Percentiles rank a stretch among this genome's conserved stretches.
These are phyloP conservation scores for Simplicillium aogashimaense DNA, from an alignment of 2,329 filamentous ascomycete species.

Conservation along the genomic window DNA sequence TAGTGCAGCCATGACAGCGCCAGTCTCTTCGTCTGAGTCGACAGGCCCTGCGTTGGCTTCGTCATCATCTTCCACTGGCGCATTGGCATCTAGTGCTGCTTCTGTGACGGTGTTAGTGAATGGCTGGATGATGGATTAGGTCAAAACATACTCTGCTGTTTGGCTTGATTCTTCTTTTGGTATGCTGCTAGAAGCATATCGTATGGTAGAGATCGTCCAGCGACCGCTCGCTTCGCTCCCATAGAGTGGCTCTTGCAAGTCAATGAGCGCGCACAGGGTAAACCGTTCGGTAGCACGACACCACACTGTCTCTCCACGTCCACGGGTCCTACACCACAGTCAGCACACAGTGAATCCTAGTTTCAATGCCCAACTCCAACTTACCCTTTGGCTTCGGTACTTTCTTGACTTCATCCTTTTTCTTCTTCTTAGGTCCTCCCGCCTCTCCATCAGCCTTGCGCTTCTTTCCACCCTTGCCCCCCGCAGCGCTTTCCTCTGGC, in stretches of 20 bases:
- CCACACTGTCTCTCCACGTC: conserved; percentile 93
- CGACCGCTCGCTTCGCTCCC: conserved; percentile 84
- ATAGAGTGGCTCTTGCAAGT: conserved; percentile 95
- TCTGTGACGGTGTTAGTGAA: conserved; percentile 40
- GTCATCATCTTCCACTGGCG: conserved; percentile 77
- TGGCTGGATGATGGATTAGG: neutral
- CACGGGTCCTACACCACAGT: conserved; percentile 53
- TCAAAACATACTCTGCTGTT: conserved; percentile 72
- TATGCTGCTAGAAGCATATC: conserved; percentile 84
- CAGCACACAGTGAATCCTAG: conserved; percentile 6
- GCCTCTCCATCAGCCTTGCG: conserved; percentile 64
- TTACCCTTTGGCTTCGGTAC: conserved; percentile 72
- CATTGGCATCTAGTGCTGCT: conserved; percentile 89
- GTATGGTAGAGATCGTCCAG: conserved; percentile 78
- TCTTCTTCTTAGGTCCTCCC: conserved; percentile 82
- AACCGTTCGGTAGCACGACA: conserved; percentile 75
- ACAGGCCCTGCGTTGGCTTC: conserved; percentile 72
- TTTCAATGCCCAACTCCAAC: conserved; percentile 1
- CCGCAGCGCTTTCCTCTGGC: conserved; percentile 38
- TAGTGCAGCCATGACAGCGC: conserved; percentile 75
- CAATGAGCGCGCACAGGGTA: conserved; percentile 76
- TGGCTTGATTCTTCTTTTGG: conserved; percentile 97
- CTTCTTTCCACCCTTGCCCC: conserved; percentile 59
- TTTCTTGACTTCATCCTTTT: conserved; percentile 79
- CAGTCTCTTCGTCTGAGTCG: conserved; percentile 91